Evolutionary conservation across 305 asterid species (phyloP), one percentile per base, ranked within the genome.

Genomic region (Solanum chacoense): DNA sequence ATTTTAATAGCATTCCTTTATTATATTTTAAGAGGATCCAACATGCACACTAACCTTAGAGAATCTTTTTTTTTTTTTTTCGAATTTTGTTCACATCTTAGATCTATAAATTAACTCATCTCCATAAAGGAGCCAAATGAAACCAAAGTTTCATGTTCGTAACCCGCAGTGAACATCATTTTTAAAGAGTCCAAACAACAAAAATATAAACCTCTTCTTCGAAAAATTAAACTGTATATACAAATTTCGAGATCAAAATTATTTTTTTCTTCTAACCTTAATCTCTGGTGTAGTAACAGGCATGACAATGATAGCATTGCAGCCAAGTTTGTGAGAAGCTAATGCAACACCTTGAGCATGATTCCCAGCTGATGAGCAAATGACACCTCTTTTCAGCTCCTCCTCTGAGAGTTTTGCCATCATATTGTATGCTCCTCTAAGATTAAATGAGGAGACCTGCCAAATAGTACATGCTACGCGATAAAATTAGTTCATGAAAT

Each of bases 311-410:
- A 95, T 94, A 16, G 98, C 98, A 88, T 89, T 88, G 91, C 99
- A 96, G 28, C 94, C 96, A 90, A 96, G 92, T 89, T 36, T 94
- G 90, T 93, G 91, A 38, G 99, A 98, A 75, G 99, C 91, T 79
- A 96, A 91, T 16, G 99, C 98, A 80, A 96, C 98, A 28, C 99
- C 99, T 89, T 95, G 99, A 14, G 99, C 98, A 65, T 96, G 99
- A 90, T 95, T 96, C 88, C 99, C 98, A 22, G 99, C 99, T 3
- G 99, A 96, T 40, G 99, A 96, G 89, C 99, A 96, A 28, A 96
- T 94, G 35, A 94, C 98, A 22, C 99, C 99, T 91, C 89, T 92
- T 88, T 94, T 87, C 40, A 94, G 88, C 91, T 93, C 96, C 84
- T 94, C 96, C 81, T 91, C 93, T 32, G 96, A 93, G 88, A 96